Conservation (phyloP, 2,329 filamentous ascomycete species). For the Fusarium nodosum region DNA sequence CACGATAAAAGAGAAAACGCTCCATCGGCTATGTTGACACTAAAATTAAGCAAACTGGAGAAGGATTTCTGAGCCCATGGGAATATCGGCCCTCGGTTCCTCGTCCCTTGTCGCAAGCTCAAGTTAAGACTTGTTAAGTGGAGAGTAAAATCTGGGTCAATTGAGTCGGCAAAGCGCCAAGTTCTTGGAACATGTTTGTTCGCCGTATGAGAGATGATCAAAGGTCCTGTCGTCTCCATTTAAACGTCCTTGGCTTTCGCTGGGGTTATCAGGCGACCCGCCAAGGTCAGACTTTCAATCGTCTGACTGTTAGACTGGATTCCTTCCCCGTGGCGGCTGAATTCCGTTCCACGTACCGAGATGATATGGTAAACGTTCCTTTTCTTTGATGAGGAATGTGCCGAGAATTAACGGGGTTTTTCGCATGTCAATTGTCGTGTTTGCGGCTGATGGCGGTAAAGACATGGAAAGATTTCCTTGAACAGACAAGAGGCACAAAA, state of each 20-base stretch:
- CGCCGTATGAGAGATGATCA: conserved; percentile 22
- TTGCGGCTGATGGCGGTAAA: not conserved
- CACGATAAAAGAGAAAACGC: not conserved
- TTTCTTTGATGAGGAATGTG: not conserved
- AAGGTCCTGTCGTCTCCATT: conserved; percentile 22
- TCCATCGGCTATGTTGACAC: not conserved
- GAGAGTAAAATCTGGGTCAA: conserved; percentile 13
- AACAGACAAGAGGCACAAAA: not conserved
- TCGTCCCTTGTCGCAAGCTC: conserved; percentile 10
- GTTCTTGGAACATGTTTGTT: conserved; percentile 15
- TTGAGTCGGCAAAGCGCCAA: conserved; percentile 26
- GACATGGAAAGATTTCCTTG: not conserved
- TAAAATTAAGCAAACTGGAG: conserved; percentile 1
- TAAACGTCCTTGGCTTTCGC: conserved; percentile 15
- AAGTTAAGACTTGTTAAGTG: conserved; percentile 33
- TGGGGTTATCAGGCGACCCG: conserved; percentile 22
- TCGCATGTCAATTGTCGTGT: not conserved
- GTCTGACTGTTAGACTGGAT: not conserved
- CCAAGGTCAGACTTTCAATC: conserved; percentile 4
- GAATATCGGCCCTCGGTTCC: conserved; percentile 35
- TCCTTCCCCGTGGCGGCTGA: conserved; percentile 8
- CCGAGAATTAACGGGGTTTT: conserved; percentile 4
- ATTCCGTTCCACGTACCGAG: not conserved
- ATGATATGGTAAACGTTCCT: not conserved
- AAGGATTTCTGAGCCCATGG: conserved; percentile 11